Evolutionary conservation across 805 yeast genomes (phyloP).

Genomic region (Nakazawaea holstii): DNA sequence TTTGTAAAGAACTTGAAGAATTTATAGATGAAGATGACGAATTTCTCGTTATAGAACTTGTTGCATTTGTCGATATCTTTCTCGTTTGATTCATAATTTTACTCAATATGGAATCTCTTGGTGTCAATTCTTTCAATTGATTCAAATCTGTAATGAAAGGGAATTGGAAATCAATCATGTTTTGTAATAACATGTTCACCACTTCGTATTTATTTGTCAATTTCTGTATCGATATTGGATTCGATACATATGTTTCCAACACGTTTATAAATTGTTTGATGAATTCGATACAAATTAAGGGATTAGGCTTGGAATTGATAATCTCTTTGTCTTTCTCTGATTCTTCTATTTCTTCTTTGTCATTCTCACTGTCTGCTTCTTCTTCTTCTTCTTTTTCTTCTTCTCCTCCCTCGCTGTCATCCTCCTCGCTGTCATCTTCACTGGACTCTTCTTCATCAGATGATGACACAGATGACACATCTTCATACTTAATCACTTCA

Average conservation of each 20-base stretch:
- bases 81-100: slow-evolving; percentile 40
- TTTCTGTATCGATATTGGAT: slow-evolving; percentile 49
- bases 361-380: not conserved
- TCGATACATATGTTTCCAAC: slow-evolving; percentile 36
- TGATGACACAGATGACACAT: slow-evolving; percentile 12
- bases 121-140: slow-evolving; percentile 62
- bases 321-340: not conserved
- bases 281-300: slow-evolving; percentile 37
- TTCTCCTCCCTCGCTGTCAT: slow-evolving; percentile 9
- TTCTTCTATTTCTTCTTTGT: slow-evolving; percentile 6
- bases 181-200: slow-evolving; percentile 63
- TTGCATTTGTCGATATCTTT: slow-evolving; percentile 26
- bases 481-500: slow-evolving; percentile 16
- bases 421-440: slow-evolving; percentile 15
- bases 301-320: slow-evolving; percentile 26
- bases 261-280: slow-evolving; percentile 33
- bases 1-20: not conserved
- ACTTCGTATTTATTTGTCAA: slow-evolving; percentile 69
- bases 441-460: slow-evolving; percentile 16
- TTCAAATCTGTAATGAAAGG: slow-evolving; percentile 74
- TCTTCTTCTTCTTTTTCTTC: slow-evolving; percentile 3
- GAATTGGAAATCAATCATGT: slow-evolving; percentile 71
- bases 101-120: slow-evolving; percentile 52
- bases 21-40: slow-evolving; percentile 6
- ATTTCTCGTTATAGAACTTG: slow-evolving; percentile 20